These are phyloP conservation scores for Tagetes patula DNA, from an alignment of 129 eudicot genomes.

Conservation along the genomic window DNA sequence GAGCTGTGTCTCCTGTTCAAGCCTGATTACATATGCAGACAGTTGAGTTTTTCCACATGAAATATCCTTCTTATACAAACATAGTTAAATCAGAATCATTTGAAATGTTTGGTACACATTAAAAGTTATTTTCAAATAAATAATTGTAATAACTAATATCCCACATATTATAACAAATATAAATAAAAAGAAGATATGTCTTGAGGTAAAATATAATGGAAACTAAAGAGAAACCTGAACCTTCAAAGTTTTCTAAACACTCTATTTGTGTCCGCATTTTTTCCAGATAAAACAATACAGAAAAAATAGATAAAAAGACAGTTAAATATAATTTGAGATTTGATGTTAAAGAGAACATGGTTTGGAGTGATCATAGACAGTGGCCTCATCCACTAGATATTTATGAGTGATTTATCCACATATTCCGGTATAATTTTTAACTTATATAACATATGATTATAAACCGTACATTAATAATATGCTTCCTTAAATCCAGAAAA, in stretches of 20 bases:
- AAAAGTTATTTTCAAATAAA: neutral
- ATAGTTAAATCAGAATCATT: neutral
- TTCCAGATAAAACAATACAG: neutral
- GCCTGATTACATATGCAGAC: slow-evolving; percentile 41
- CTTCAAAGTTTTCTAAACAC: neutral
- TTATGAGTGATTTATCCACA: neutral
- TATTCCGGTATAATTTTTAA: neutral
- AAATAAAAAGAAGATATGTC: neutral
- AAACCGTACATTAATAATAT: neutral
- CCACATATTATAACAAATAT: neutral
- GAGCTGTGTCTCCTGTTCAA: slow-evolving; percentile 73
- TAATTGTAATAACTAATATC: neutral
- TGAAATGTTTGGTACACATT: neutral
- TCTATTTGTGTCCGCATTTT: neutral
- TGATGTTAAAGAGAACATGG: neutral
- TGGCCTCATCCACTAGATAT: neutral
- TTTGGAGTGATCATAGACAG: neutral
- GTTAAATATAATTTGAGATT: neutral
- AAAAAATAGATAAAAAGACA: neutral
- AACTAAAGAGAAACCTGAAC: neutral
- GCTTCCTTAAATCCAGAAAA: neutral
- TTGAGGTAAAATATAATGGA: neutral
- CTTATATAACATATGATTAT: neutral
- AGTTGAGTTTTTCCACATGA: slow-evolving; percentile 11
- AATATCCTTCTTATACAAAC: neutral